Evolutionary conservation across 2,329 filamentous ascomycete species (phyloP), one percentile per base, ranked within the genome.

Genomic region (Aspergillaceae sp.): DNA sequence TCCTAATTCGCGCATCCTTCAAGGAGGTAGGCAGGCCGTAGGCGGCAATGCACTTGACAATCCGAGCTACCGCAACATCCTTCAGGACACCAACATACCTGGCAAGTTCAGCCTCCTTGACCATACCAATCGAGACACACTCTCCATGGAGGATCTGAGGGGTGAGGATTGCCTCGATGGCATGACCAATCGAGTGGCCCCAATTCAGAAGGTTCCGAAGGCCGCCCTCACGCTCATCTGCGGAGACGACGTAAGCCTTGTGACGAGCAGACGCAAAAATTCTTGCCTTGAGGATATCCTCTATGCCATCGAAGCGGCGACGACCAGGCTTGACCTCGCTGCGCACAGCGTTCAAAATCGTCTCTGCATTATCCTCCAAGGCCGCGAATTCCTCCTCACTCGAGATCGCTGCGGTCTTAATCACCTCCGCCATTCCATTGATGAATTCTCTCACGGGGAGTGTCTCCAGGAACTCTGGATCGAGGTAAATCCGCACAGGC

Each of bases 321-420:
- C 69, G 66, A 40, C 72, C 76, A 27, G 78, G 70, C 28, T 76
- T 72, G 3, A 76, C 71, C 53, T 80, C 78, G 38, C 77, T 74
- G 49, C 81, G 82, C 48, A 94, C 76, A 6, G 86, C 81, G 27
- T 78, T 75, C 59, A 96, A 76, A 43, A 98, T 89, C 4, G 76
- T 70, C 34, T 83, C 73, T 1, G 90, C 89, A 58, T 92, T 87
- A 55, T 85, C 76, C 64, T 98, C 92, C 11, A 98, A 74, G 8
- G 84, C 68, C 38, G 83, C 78, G 63, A 98, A 98, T 61, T 96
- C 91, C 7, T 76, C 70, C 67, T 94, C 88, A 59, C 94, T 82
- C 80, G 91, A 96, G 57, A 98, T 97, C 45, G 92, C 92, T 3
- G 92, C 92, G 3, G 92, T 98, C 78, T 96, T 96, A 65, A 96